Conservation (phyloP, 495 filamentous ascomycete genomes). For the Xylaria longipes region DNA sequence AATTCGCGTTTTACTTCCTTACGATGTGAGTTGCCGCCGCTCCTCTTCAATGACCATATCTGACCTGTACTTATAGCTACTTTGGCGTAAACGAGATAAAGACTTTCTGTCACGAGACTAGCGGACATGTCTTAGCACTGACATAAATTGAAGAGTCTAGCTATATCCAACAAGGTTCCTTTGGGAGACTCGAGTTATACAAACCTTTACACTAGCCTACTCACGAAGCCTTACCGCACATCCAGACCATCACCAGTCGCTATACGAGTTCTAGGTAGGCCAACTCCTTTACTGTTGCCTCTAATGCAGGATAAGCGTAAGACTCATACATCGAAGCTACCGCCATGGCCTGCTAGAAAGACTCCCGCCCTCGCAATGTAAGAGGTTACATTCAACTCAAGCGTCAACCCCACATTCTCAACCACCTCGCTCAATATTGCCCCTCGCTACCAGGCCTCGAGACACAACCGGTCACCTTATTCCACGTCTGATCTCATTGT, state of each 20-base stretch:
- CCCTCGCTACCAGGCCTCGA: not conserved
- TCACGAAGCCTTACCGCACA: not conserved
- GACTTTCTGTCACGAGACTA: slow-evolving; percentile 35
- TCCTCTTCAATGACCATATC: not conserved
- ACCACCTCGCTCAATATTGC: not conserved
- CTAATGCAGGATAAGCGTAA: not conserved
- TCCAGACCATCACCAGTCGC: not conserved
- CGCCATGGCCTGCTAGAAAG: not conserved
- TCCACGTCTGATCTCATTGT: not conserved
- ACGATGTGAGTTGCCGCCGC: slow-evolving; percentile 27
- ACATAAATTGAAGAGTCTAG: not conserved
- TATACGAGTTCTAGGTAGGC: not conserved
- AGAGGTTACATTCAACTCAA: not conserved
- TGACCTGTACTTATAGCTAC: slow-evolving; percentile 15
- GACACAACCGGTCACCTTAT: not conserved
- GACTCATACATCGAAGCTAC: not conserved
- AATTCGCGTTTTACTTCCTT: slow-evolving; percentile 33
- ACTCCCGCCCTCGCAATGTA: not conserved
- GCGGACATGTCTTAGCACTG: slow-evolving; percentile 11
- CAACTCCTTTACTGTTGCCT: not conserved
- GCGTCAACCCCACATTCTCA: not conserved
- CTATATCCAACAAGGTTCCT: not conserved
- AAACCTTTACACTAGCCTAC: not conserved
- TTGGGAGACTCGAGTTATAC: not conserved
- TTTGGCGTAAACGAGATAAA: slow-evolving; percentile 36